Conservation (phyloP, 495 filamentous ascomycete species). For the Penicillium ochrochloron region DNA sequence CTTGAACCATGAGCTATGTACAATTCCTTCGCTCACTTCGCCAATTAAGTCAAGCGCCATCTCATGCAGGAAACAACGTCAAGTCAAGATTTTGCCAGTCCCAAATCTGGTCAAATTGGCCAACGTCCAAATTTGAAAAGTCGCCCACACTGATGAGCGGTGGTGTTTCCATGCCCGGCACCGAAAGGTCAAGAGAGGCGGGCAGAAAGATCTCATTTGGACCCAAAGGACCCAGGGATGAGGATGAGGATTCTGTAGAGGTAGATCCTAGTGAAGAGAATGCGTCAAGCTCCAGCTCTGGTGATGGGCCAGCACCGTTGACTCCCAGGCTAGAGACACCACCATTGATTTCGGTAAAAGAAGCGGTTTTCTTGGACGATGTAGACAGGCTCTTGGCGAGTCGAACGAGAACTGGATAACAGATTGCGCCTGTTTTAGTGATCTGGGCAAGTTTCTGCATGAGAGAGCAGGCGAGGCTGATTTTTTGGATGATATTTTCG, state of each 20-base stretch:
- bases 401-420: slow-evolving; percentile 27
- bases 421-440: slow-evolving; percentile 37
- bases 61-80: slow-evolving; percentile 15
- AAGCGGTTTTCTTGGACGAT: slow-evolving; percentile 5
- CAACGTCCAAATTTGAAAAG: slow-evolving; percentile 30
- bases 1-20: background rate
- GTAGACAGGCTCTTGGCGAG: slow-evolving; percentile 25
- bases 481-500: slow-evolving; percentile 43
- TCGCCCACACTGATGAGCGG: slow-evolving; percentile 21
- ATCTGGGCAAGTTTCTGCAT: slow-evolving; percentile 42
- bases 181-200: slow-evolving; percentile 14
- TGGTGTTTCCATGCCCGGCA: slow-evolving; percentile 18
- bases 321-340: background rate
- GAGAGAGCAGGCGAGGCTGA: slow-evolving; percentile 43
- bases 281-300: background rate
- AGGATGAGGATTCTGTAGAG: slow-evolving; percentile 11
- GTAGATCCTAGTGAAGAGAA: slow-evolving; percentile 4
- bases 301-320: background rate
- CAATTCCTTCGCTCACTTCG: background rate
- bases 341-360: background rate
- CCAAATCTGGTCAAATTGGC: slow-evolving; percentile 36
- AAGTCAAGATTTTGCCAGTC: slow-evolving; percentile 37
- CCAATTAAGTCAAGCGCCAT: background rate
- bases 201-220: slow-evolving; percentile 14
- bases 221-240: slow-evolving; percentile 7